A percentile compares a stretch with the other conserved stretches of the same genome.
These are phyloP conservation scores for Caryopteris hybrid DNA, from an alignment of 305 asterid species.

Conservation along the genomic window DNA sequence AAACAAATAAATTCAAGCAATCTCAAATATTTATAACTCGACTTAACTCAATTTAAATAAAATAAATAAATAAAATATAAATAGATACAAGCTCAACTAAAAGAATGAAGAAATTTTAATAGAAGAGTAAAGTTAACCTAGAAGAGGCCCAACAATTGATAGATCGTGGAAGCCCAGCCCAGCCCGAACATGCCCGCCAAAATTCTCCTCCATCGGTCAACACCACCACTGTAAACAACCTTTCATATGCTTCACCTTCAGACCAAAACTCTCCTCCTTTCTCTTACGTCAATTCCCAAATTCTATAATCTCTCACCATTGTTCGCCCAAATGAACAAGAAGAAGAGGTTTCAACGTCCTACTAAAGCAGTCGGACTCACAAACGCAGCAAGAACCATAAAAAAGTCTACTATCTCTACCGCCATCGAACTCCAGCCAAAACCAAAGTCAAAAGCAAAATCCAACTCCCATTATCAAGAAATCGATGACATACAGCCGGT, in stretches of 20 bases:
- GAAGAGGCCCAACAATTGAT: background rate
- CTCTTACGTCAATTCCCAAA: background rate
- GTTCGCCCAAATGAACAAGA: constrained; percentile 35
- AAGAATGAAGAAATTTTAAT: too few species aligned
- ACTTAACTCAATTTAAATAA: too few species aligned
- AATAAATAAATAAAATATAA: background rate
- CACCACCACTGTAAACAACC: background rate
- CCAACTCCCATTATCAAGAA: constrained; percentile 19
- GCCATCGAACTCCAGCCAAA: constrained; percentile 14
- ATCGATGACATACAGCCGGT: constrained; percentile 16
- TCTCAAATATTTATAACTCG: too few species aligned
- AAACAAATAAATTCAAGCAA: too few species aligned
- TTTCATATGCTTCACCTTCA: background rate
- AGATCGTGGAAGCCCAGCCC: background rate
- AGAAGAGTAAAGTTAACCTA: constrained; percentile 6
- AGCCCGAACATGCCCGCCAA: background rate
- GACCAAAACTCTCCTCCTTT: constrained; percentile 3
- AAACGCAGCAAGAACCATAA: constrained; percentile 21
- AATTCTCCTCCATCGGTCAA: background rate
- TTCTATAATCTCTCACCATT: background rate
- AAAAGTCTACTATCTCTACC: constrained; percentile 21
- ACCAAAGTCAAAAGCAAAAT: constrained; percentile 21
- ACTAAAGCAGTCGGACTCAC: constrained; percentile 15
- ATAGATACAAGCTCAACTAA: too few species aligned
- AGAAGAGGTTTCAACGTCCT: constrained; percentile 8